phyloP scores from a whole-genome alignment of 2,329 filamentous ascomycete species.

The Alternaria gaisen region DNA sequence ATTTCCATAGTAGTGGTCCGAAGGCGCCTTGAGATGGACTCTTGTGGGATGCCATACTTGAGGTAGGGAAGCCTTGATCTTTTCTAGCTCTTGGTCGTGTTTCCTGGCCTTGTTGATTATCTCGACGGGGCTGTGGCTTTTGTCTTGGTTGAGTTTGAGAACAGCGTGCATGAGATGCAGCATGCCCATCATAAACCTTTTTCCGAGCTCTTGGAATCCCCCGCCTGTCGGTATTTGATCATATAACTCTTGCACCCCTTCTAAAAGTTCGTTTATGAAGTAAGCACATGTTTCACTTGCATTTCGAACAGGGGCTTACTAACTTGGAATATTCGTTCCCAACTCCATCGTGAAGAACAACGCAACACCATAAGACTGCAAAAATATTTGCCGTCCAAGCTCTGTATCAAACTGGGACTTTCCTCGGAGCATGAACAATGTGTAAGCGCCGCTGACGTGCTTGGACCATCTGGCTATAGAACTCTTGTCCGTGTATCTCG shows the following conservation, averaged over 20 bases:
- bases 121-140: constrained; percentile 21
- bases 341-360: constrained; percentile 35
- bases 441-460: constrained; percentile 46
- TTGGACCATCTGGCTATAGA: constrained; percentile 44
- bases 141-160: constrained; percentile 33
- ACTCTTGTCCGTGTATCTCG: constrained; percentile 35
- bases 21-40: constrained; percentile 22
- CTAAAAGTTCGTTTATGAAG: constrained; percentile 16
- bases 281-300: background rate
- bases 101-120: constrained; percentile 24
- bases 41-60: constrained; percentile 37
- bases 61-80: constrained; percentile 31
- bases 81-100: constrained; percentile 35
- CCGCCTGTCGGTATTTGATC: constrained; percentile 6
- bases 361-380: constrained; percentile 40
- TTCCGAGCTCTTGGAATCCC: constrained; percentile 19
- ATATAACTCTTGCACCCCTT: constrained; percentile 34
- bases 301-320: background rate
- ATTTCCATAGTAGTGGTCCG: constrained; percentile 27
- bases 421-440: constrained; percentile 45
- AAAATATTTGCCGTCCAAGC: constrained; percentile 37
- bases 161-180: constrained; percentile 32
- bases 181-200: constrained; percentile 29
- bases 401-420: constrained; percentile 31
- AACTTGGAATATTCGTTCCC: constrained; percentile 10